Base-by-base conservation (phyloP, 306 rosid species). In the Erythrophleum fordii region DNA sequence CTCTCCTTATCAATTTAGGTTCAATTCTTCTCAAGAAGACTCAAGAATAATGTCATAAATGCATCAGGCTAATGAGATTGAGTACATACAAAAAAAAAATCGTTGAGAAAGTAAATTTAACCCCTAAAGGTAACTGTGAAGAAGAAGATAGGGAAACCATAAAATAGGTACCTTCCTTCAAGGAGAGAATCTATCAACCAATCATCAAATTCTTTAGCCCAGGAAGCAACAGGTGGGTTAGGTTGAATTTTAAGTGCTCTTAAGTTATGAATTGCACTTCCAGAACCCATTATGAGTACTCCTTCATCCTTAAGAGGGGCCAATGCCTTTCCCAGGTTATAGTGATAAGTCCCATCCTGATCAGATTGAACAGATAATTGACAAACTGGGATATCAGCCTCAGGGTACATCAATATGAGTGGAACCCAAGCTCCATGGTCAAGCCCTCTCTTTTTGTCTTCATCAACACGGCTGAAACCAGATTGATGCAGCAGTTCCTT, bases 401-500 rank as follows among this genome's bases (percentile, higher is more conserved):
- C 93, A 1, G 97, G 98, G 64, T 92, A 95, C 99, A 95, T 95
- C 53, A 95, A 55, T 73, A 86, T 60, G 3, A 95, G 91, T 2
- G 95, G 98, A 59, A 92, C 92, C 97, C 97, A 95, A 3, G 97
- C 95, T 39, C 97, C 97, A 67, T 95, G 98, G 68, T 95, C 98
- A 34, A 95, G 92, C 42, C 98, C 98, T 18, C 95, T 79, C 9
- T 81, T 88, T 16, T 11, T 75, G 69, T 91, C 94, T 71, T 91
- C 97, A 5, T 90, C 91, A 1, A 92, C 95, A 0, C 73, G 88
- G 64, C 76, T 35, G 69, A 81, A 49, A 13, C 95, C 97, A 0
- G 92, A 82, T 41, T 72, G 66, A 12, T 64, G 14, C 3, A 95
- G 86, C 39, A 91, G 79, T 34, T 90, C 87, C 82, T 95, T 95